Conservation (phyloP, 2,329 filamentous ascomycete genomes). For the Colletotrichum truncatum region DNA sequence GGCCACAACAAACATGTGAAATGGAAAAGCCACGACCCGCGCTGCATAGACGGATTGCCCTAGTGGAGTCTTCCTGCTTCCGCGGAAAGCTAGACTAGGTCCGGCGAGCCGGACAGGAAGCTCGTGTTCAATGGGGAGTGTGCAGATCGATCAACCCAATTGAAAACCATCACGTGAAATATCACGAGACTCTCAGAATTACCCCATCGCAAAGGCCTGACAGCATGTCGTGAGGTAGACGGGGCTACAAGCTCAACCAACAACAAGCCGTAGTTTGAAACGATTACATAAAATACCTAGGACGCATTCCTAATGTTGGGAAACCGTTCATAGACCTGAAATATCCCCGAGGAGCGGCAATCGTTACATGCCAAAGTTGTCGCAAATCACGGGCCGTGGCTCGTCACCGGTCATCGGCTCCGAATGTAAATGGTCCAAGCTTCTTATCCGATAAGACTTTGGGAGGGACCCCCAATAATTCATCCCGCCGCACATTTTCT, state of each 20-base stretch:
- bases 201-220: no score
- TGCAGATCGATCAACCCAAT: background rate
- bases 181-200: background rate
- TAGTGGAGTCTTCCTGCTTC: slow-evolving; percentile 22
- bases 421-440: slow-evolving; percentile 16
- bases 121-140: slow-evolving; percentile 7
- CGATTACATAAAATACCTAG: no score
- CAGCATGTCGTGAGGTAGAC: no score
- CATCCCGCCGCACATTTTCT: slow-evolving; percentile 3
- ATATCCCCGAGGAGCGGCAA: no score
- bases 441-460: slow-evolving; percentile 24
- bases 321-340: no score
- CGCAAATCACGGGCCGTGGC: background rate
- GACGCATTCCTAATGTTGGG: no score
- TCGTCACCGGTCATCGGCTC: background rate
- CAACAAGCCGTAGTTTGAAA: no score
- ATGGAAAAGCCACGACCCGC: slow-evolving; percentile 19
- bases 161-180: background rate
- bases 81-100: slow-evolving; percentile 20
- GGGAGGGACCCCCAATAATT: no score
- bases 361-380: no score
- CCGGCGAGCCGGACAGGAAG: background rate
- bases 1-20: slow-evolving; percentile 28
- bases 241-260: no score
- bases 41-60: slow-evolving; percentile 5